Conservation (phyloP, 805 yeast genomes). For the Candida silvicultrix region DNA sequence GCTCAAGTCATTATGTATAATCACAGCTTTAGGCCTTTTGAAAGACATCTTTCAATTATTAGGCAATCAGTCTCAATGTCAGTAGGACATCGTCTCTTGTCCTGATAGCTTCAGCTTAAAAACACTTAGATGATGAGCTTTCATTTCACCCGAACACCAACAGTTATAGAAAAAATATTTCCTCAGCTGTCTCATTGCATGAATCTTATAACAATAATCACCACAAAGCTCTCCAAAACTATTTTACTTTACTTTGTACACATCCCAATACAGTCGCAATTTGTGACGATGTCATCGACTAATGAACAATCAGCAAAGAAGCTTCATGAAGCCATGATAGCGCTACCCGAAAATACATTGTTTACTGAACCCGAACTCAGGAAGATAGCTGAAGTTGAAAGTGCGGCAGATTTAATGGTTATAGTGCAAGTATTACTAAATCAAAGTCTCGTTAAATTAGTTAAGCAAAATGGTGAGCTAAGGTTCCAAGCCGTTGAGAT, state of each 20-base stretch:
- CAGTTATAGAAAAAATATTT: no score
- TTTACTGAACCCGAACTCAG: conserved; percentile 69
- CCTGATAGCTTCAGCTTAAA: no score
- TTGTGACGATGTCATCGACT: not conserved
- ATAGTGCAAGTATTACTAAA: conserved; percentile 47
- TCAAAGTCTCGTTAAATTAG: conserved; percentile 59
- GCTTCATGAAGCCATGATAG: conserved; percentile 62
- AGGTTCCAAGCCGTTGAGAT: conserved; percentile 70
- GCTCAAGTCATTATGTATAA: conserved; percentile 7
- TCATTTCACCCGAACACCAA: no score
- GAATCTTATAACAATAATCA: no score
- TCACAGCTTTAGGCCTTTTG: conserved; percentile 14
- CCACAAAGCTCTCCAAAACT: no score
- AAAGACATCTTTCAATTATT: not conserved
- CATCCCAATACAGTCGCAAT: no score
- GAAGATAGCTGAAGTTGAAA: conserved; percentile 37
- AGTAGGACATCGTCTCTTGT: not conserved
- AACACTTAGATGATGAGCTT: no score
- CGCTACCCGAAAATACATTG: conserved; percentile 38
- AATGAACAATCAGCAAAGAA: conserved; percentile 38
- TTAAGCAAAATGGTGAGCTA: conserved; percentile 59
- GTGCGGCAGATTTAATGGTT: conserved; percentile 34
- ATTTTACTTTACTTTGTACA: no score
- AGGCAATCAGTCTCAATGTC: no score
- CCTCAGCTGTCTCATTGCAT: no score